A percentile compares a stretch with the other conserved stretches of the same genome.
phyloP scores from a whole-genome alignment of 257 asterid genomes.

The Solanum chilense region DNA sequence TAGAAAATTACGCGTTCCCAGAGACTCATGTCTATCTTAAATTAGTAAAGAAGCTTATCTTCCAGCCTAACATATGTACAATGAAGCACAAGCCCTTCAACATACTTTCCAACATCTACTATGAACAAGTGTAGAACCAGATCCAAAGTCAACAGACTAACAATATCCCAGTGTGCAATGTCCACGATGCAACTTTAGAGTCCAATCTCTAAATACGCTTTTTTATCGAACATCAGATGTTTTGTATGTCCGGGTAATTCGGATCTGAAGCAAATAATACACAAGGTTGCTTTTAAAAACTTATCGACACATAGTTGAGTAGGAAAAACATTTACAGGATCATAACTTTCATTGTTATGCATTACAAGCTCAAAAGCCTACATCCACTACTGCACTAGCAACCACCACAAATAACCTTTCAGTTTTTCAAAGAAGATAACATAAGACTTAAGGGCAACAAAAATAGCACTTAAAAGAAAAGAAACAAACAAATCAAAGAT shows the following conservation, averaged over 20 bases:
- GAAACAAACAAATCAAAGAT: neutral
- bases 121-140: neutral
- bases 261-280: slow-evolving; percentile 50
- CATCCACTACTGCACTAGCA: neutral
- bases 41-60: neutral
- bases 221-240: slow-evolving; percentile 20
- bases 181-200: neutral
- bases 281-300: neutral
- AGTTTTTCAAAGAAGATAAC: neutral
- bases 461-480: neutral
- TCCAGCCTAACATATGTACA: neutral
- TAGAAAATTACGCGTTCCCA: neutral
- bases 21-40: neutral
- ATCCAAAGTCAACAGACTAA: neutral
- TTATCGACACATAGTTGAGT: neutral
- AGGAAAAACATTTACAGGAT: neutral
- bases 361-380: neutral
- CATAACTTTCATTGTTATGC: neutral
- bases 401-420: neutral
- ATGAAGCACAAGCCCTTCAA: neutral
- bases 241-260: slow-evolving; percentile 60
- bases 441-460: neutral
- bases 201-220: neutral
- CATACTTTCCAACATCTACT: neutral
- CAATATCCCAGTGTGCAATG: neutral